These are phyloP conservation scores for Pseudoperonospora humuli DNA, from an alignment of 352 stramenopile genomes.

Conservation along the genomic window DNA sequence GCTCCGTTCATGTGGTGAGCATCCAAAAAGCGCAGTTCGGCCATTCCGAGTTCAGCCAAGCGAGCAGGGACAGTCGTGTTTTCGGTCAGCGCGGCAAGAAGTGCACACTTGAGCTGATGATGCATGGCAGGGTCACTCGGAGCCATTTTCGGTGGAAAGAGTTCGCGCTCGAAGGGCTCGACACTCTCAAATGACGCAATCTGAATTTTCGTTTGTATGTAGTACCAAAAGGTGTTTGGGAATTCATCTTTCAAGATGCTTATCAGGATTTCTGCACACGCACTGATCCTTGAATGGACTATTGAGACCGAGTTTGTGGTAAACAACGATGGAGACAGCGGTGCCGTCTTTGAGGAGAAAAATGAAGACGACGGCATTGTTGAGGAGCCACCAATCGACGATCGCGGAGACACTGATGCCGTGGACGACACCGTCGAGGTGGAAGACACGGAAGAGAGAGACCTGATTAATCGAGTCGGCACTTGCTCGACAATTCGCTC, in stretches of 20 bases:
- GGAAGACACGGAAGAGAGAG: conserved; percentile 30
- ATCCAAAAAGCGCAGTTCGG: conserved; percentile 61
- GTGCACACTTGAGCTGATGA: conserved; percentile 41
- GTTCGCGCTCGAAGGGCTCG: conserved; percentile 53
- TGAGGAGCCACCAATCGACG: conserved; percentile 17
- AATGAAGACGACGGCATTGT: conserved; percentile 18
- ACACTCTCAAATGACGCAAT: conserved; percentile 71
- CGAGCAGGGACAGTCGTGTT: conserved; percentile 35
- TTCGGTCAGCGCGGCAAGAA: conserved; percentile 46
- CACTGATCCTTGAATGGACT: conserved; percentile 45
- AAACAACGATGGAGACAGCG: conserved; percentile 28
- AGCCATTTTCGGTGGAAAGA: conserved; percentile 46
- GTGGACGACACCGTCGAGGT: conserved; percentile 40
- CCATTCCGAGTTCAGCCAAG: conserved; percentile 46
- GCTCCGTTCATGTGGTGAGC: conserved; percentile 36
- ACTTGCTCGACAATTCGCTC: conserved; percentile 39
- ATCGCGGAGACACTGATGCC: conserved; percentile 28
- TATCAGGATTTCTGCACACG: conserved; percentile 55
- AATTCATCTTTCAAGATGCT: conserved; percentile 65
- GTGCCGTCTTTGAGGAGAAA: conserved; percentile 18
- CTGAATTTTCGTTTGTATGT: conserved; percentile 57
- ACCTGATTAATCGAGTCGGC: conserved; percentile 20
- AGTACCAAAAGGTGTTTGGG: conserved; percentile 73
- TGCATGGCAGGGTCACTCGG: conserved; percentile 50
- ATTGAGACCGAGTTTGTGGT: conserved; percentile 28